Conservation (phyloP, 192 early-diverging fungal species). For the Martensiomyces pterosporus region DNA sequence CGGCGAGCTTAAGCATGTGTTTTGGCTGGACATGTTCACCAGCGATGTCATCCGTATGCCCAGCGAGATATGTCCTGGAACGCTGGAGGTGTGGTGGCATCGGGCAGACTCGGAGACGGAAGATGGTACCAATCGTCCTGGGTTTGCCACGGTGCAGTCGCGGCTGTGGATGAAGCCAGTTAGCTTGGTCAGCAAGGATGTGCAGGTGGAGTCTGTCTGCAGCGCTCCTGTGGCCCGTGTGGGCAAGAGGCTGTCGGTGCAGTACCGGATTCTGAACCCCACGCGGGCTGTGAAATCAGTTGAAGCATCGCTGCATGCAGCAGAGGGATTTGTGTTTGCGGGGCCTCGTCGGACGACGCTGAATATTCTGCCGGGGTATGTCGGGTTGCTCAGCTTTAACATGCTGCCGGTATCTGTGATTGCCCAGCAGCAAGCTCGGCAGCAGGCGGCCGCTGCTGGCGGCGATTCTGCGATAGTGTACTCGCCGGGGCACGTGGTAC, state of each 20-base stretch:
- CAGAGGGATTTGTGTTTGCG: constrained; percentile 38
- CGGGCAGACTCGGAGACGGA: too few relatives aligned
- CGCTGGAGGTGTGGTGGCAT: constrained; percentile 29
- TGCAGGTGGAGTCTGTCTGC: constrained; percentile 19
- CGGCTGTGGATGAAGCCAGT: constrained; percentile 33
- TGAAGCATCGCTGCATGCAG: constrained; percentile 31
- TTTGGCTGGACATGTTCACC: constrained; percentile 33
- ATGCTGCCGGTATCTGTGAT: constrained; percentile 17
- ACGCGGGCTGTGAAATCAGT: constrained; percentile 18
- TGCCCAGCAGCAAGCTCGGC: not conserved
- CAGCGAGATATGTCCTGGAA: constrained; percentile 12
- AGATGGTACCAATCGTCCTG: too few relatives aligned
- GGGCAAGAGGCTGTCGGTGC: constrained; percentile 19
- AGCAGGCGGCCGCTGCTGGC: not conserved
- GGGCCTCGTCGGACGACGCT: constrained; percentile 26
- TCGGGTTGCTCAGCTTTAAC: constrained; percentile 14
- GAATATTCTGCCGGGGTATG: constrained; percentile 24
- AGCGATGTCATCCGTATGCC: constrained; percentile 28
- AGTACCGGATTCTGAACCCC: constrained; percentile 27
- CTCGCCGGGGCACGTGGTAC: constrained; percentile 5
- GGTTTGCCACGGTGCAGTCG: not conserved
- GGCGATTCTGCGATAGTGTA: not conserved
- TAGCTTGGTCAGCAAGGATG: constrained; percentile 10
- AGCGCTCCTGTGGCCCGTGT: constrained; percentile 15
- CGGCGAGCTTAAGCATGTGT: constrained; percentile 15